Base-by-base conservation (phyloP, 306 rosid species). In the Sicyos baderoa region DNA sequence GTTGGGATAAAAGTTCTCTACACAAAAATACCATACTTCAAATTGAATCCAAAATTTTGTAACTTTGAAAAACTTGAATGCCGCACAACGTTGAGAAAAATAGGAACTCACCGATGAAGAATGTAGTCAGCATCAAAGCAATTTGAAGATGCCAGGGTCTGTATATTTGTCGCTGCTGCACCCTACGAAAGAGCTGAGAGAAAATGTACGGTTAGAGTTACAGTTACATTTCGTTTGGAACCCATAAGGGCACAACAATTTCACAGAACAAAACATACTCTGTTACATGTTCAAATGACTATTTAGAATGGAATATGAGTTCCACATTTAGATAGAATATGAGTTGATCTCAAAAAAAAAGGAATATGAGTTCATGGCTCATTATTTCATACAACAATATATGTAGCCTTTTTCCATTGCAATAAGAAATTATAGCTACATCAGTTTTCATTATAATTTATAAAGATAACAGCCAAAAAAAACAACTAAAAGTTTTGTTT, bases 101-200 rank as follows among this genome's bases (percentile, higher is more conserved):
- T 32, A 74, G 80, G 48, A 71, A 77, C 95, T 79, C 80, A 92
- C 97, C 95, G 49, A 89, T 78, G 55, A 92, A 76, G 76, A 92
- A 89, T 53, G 89, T 70, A 68, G 95, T 82, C 74, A 92, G 76
- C 92, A 89, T 80, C 60, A 92, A 82, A 79, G 82, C 89, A 18
- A 79, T 49, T 57, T 84, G 88, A 77, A 80, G 64, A 16, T 77
- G 86, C 27, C 73, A 60, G 44, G 91, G 86, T 72, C 81, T 72
- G 66, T 75, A 89, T 56, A 71, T 59, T 68, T 83, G 92, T 76
- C 83, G 84, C 64, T 75, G 86, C 65, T 84, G 78, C 66, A 75
- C 71, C 74, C 76, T 79, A 75, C 95, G 75, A 55, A 75, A 84
- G 71, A 76, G 48, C 97, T 92, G 84, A 79, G 77, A 54, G 62